Evolutionary conservation across 805 yeast species (phyloP).

Genomic region (Wickerhamomyces kurtzmanii): DNA sequence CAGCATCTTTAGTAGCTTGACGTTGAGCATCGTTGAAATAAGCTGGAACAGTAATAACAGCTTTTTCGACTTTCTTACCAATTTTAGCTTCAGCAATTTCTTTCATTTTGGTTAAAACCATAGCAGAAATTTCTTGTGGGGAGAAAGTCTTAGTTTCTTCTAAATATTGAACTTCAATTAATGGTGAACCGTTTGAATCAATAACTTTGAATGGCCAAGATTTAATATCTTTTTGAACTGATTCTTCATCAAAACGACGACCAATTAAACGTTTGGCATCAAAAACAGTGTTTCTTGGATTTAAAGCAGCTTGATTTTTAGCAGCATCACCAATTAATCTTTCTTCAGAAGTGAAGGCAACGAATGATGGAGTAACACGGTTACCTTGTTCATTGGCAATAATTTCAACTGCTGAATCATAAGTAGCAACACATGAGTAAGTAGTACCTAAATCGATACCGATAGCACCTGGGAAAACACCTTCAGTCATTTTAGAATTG

Average conservation of each 20-base stretch:
- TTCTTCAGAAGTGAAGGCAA: conserved; percentile 70
- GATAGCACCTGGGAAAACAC: conserved; percentile 98
- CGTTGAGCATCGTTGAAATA: conserved; percentile 74
- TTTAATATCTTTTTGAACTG: conserved; percentile 85
- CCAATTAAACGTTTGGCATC: conserved; percentile 82
- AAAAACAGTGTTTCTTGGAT: conserved; percentile 68
- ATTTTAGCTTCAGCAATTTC: conserved; percentile 72
- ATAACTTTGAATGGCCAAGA: conserved; percentile 77
- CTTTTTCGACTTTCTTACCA: conserved; percentile 62
- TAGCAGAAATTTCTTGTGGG: conserved; percentile 68
- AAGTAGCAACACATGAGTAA: conserved; percentile 72
- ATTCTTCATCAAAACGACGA: conserved; percentile 65
- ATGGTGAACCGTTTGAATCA: conserved; percentile 57
- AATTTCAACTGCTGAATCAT: conserved; percentile 68
- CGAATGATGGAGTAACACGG: conserved; percentile 79
- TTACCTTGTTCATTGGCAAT: conserved; percentile 81
- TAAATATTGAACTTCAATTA: conserved; percentile 59
- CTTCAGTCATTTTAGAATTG: conserved; percentile 71
- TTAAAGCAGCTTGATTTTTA: conserved; percentile 75
- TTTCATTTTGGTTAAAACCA: conserved; percentile 77
- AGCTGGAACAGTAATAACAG: conserved; percentile 75
- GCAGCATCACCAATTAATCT: conserved; percentile 80
- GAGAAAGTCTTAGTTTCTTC: conserved; percentile 63
- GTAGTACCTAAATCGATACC: conserved; percentile 98
- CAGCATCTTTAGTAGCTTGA: conserved; percentile 79